Evolutionary conservation across 129 eudicot genomes (phyloP).

Genomic region (Daucus carota): DNA sequence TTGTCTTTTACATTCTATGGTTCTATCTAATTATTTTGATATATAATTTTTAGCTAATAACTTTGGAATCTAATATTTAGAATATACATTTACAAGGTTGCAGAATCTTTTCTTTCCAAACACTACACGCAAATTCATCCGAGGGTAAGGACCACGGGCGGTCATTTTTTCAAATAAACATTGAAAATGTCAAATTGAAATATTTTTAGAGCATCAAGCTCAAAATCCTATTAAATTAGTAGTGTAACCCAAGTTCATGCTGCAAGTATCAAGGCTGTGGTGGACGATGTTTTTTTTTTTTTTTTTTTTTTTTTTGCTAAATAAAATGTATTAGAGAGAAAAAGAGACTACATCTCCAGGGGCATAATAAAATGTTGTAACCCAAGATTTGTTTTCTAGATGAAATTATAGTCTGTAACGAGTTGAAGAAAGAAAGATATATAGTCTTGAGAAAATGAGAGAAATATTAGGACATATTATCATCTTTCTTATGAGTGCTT

Average conservation of each 20-base stretch:
- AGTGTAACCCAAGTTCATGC: background rate
- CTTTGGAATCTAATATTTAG: background rate
- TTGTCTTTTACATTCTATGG: background rate
- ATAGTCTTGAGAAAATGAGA: background rate
- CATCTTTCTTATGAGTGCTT: background rate
- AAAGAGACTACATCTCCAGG: no score
- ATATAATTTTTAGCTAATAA: background rate
- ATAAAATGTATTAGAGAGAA: no score
- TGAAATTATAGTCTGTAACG: background rate
- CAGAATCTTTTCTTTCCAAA: background rate
- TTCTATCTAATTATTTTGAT: background rate
- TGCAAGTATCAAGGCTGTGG: background rate
- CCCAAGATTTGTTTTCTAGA: background rate
- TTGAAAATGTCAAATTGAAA: background rate
- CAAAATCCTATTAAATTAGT: no score
- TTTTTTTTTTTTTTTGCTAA: no score
- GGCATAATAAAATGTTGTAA: background rate
- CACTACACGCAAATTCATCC: background rate
- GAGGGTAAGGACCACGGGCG: background rate
- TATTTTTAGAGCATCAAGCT: background rate
- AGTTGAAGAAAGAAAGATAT: background rate
- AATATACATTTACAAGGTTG: background rate
- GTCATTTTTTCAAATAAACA: background rate
- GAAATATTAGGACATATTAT: no score
- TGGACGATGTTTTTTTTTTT: no score